Conservation (phyloP, 1,284 basidiomycete species). For the Phellinidium pouzarii region DNA sequence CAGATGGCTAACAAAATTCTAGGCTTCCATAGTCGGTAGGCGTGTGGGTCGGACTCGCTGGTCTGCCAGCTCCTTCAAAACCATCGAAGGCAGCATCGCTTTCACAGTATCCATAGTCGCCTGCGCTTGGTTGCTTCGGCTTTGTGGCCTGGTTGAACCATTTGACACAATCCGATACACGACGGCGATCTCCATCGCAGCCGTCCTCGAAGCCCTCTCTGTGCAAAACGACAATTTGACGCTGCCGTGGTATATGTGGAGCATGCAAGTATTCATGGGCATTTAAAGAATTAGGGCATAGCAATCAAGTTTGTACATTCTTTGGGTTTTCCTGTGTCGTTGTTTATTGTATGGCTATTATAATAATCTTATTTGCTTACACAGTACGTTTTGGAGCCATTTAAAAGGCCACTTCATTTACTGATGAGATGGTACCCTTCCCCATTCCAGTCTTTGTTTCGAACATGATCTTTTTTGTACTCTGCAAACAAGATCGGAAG, state of each 20-base stretch:
- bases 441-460: too few species aligned
- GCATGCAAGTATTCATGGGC: constrained; percentile 53
- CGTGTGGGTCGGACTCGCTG: constrained; percentile 75
- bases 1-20: constrained; percentile 7
- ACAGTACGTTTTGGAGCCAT: not conserved
- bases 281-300: constrained; percentile 25
- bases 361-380: not conserved
- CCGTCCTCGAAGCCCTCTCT: constrained; percentile 79
- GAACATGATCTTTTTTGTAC: too few species aligned
- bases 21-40: constrained; percentile 92
- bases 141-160: constrained; percentile 58
- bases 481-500: too few species aligned
- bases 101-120: constrained; percentile 70
- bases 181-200: constrained; percentile 53
- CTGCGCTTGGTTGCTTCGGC: constrained; percentile 65
- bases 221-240: constrained; percentile 95
- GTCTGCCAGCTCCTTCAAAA: constrained; percentile 82
- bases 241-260: constrained; percentile 85
- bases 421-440: too few species aligned
- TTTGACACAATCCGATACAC: constrained; percentile 61
- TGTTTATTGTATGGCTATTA: constrained; percentile 1
- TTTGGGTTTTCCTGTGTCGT: not conserved
- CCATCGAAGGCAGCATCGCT: constrained; percentile 84
- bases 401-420: too few species aligned
- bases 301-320: not conserved